phyloP scores from a whole-genome alignment of 306 rosid species.

The Malus sieversii region DNA sequence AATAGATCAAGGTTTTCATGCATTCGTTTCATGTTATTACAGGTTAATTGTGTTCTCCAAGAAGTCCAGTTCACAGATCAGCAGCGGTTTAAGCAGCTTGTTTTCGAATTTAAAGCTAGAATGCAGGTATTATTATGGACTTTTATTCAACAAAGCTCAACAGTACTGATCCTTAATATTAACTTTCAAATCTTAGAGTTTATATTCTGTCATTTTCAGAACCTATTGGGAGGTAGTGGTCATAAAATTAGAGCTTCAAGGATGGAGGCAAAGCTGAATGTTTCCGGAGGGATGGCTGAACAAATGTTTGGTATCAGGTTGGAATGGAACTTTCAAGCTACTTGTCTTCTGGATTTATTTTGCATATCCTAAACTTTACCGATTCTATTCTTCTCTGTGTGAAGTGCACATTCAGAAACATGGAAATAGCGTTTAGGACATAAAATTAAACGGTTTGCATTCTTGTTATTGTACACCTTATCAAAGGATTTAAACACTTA shows the following conservation, averaged over 20 bases:
- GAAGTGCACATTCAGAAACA: neutral
- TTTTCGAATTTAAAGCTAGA: constrained; percentile 89
- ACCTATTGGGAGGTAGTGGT: constrained; percentile 90
- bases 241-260: constrained; percentile 96
- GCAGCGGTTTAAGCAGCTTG: constrained; percentile 92
- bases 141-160: neutral
- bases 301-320: constrained; percentile 97
- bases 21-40: constrained; percentile 16
- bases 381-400: neutral
- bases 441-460: neutral
- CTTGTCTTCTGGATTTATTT: constrained; percentile 9
- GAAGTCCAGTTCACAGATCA: constrained; percentile 93
- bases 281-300: constrained; percentile 91
- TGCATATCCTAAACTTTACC: neutral
- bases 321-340: constrained; percentile 16
- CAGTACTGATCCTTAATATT: constrained; percentile 2
- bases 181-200: neutral
- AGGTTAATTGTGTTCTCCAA: constrained; percentile 81
- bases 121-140: constrained; percentile 68
- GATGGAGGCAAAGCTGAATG: constrained; percentile 92
- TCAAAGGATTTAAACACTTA: neutral
- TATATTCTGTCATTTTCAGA: constrained; percentile 35
- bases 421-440: neutral
- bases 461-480: neutral
- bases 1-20: constrained; percentile 14